Base-by-base conservation (phyloP, 768 basidiomycete species). In the Rhodotorula babjevae region DNA sequence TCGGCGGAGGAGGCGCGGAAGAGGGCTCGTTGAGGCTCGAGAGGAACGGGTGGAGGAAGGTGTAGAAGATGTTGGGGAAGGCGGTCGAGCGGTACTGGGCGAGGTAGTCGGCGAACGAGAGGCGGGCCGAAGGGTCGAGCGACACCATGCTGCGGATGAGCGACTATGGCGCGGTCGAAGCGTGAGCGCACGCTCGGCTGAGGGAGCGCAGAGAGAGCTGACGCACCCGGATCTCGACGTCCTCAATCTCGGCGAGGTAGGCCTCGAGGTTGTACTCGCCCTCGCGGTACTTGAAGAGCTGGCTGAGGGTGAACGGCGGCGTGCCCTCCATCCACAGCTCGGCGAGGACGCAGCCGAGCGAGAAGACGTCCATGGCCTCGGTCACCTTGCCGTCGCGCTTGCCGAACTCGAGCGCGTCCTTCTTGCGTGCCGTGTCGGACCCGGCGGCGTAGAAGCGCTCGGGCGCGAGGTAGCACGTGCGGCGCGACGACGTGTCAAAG, bases 341-440 rank as follows among this genome's bases (percentile, higher is more conserved):
- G 1, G 93, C 92, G 49, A 98, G 86, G 23, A 97, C 93, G 80
- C 95, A 97, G 33, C 96, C 96, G 1, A 86, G 86, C 74, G 93
- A 92, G 79, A 98, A 99, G 63, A 93, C 90, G 80, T 99, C 96
- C 96, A 99, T 99, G 8, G 90, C 86, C 81, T 99, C 93, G 1
- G 93, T 94, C 36, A 97, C 89, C 76, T 85, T 88, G 3, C 88
- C 89, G 71, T 96, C 90, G 57, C 89, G 82, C 80, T 87, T 87
- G 1, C 88, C 88, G 12, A 74, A 74, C 49, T 78, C 74, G 69
- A 88, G 86, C 49, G 82, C 84, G 21, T 84, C 83, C 78, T 91
- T 90, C 81, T 86, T 87, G 40, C 86, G 86, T 63, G 87, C 89
- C 65, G 89, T 87, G 53, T 88, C 88, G 0, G 87, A 87, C 65